These are phyloP conservation scores for Alternaria ethzedia DNA, from an alignment of 2,329 filamentous ascomycete species.

Conservation along the genomic window DNA sequence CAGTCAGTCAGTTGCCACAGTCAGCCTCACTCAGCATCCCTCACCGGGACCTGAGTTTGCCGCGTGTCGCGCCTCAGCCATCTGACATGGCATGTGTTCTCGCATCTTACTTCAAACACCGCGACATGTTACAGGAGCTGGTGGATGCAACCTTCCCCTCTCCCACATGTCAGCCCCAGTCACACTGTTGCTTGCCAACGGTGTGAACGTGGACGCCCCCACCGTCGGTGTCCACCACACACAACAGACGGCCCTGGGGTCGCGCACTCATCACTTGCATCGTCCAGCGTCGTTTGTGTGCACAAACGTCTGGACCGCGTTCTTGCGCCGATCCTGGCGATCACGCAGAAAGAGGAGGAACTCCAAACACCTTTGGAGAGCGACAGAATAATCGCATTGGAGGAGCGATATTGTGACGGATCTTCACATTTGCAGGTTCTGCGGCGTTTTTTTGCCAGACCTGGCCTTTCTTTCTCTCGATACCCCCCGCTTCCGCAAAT, in stretches of 20 bases:
- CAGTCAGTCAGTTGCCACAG: not conserved
- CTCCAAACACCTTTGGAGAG: not conserved
- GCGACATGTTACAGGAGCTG: not conserved
- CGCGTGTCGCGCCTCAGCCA: conserved; percentile 2
- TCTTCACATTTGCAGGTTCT: conserved; percentile 8
- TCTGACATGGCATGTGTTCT: not conserved
- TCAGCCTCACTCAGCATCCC: conserved; percentile 2
- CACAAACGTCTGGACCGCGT: conserved; percentile 7
- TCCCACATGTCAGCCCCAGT: not conserved
- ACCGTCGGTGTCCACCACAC: not conserved
- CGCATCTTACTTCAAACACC: not conserved
- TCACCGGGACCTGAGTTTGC: not conserved
- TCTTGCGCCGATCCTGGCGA: conserved; percentile 3
- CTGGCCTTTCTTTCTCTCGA: conserved; percentile 18
- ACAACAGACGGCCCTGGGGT: conserved; percentile 1
- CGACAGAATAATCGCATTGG: not conserved
- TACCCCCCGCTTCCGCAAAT: conserved; percentile 32
- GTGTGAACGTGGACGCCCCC: not conserved
- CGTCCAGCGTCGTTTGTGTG: not conserved
- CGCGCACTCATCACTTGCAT: not conserved
- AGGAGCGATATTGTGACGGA: conserved; percentile 1
- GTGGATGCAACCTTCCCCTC: not conserved
- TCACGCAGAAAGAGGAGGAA: not conserved
- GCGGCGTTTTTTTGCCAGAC: conserved; percentile 17
- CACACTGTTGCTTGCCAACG: not conserved